phyloP scores from a whole-genome alignment of 768 basidiomycete genomes.

The Daedaleopsis nitida region DNA sequence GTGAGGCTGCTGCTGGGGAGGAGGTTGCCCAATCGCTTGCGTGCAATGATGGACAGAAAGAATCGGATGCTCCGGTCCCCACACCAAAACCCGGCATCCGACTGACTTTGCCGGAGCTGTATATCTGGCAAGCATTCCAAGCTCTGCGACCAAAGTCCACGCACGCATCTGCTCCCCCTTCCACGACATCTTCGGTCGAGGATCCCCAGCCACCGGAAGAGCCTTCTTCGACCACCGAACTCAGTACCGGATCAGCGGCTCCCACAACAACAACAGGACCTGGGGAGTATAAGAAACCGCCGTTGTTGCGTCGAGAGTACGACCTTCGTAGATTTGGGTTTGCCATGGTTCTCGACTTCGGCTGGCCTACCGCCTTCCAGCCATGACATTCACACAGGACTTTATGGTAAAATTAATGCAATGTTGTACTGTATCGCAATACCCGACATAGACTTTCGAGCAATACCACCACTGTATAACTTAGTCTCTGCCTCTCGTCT shows the following conservation, averaged over 20 bases:
- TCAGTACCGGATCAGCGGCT: too few relatives aligned
- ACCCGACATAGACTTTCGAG: not conserved
- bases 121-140: not conserved
- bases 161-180: not conserved
- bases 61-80: not conserved
- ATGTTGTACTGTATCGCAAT: conserved; percentile 6
- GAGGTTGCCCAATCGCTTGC: not conserved
- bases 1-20: conserved; percentile 6
- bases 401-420: not conserved
- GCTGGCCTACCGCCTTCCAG: conserved; percentile 49
- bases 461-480: not conserved
- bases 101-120: not conserved
- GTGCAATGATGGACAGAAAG: not conserved
- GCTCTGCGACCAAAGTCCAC: not conserved
- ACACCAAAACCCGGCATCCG: not conserved
- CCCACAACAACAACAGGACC: not conserved
- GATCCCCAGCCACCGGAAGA: not conserved
- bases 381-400: not conserved
- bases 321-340: conserved; percentile 76
- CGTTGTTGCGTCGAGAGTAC: conserved; percentile 51
- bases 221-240: not conserved
- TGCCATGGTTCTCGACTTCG: conserved; percentile 71
- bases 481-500: not conserved
- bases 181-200: not conserved
- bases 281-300: not conserved